Base-by-base conservation (phyloP, 106 monocot genomes). In the Agapanthus africanus region DNA sequence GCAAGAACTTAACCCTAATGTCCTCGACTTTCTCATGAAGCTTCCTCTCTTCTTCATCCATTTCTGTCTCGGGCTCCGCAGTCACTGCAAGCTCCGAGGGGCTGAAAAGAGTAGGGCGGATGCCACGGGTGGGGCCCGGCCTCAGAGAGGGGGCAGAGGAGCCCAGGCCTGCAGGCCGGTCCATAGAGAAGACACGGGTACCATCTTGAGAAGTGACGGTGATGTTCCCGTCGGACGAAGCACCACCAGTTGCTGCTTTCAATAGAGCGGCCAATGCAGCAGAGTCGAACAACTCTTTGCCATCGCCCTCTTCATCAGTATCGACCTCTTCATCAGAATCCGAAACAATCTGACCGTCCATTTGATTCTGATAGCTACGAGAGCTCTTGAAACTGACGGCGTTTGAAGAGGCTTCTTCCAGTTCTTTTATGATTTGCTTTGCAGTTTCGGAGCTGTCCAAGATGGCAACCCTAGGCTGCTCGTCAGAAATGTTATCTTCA, bases 1-100 rank as follows among this genome's bases (percentile, higher is more conserved):
- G 84, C 10, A 97, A 75, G 70, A 89, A 97, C 78, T 89, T 97
- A 69, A 92, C 89, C 69, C 87, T 84, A 37, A 97, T 90, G 52
- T 65, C 66, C 44, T 92, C 92, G 70, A 97, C 87, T 71, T 97
- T 92, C 59, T 92, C 92, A 71, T 87, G 87, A 41, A 97, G 65
- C 67, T 82, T 86, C 79, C 73, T 89, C 71, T 97, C 92, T 40
- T 90, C 89, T 57, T 89, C 86, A 46, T 77, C 73, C 84, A 90
- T 79, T 37, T 69, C 65, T 37, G 67, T 72, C 49, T 85, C 86
- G 37, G 79, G 63, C 13, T 91, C 91, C 38, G 61, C 75, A 11
- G n/a, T 54, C 33, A 83, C 78, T 10, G 79, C 65, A 21, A 87
- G 74, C 63, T 94, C 85, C n/a, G 90, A 79, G n/a, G 85, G 78